A percentile compares a stretch with the other conserved stretches of the same genome.
Evolutionary conservation across 2,329 filamentous ascomycete species (phyloP).

Genomic region (Bipolaris sorokiniana): DNA sequence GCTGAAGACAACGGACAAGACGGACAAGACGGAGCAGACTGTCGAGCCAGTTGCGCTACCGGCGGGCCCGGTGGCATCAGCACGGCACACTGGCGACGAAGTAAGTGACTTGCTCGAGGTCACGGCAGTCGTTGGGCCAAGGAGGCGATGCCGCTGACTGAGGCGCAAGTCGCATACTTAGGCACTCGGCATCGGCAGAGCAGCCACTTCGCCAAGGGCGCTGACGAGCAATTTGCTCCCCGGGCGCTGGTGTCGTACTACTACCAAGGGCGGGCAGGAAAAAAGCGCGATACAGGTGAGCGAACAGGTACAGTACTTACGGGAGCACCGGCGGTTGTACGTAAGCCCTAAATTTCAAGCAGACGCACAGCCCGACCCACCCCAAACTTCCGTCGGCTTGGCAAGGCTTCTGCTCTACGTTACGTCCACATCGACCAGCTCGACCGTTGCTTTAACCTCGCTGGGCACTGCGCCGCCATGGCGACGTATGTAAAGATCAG

Average conservation of each 20-base stretch:
- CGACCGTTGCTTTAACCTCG: not conserved
- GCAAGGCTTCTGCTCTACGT: not conserved
- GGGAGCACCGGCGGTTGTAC: slow-evolving; percentile 1
- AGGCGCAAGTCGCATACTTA: too few species aligned
- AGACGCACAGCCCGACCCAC: not conserved
- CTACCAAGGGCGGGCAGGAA: not conserved
- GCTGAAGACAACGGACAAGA: not conserved
- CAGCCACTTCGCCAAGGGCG: too few species aligned
- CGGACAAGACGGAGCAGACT: not conserved
- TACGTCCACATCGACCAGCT: not conserved
- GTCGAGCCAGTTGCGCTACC: slow-evolving; percentile 12
- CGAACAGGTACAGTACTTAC: not conserved
- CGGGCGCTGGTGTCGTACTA: too few species aligned
- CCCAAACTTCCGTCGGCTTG: not conserved
- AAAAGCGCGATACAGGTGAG: not conserved
- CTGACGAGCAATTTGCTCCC: too few species aligned
- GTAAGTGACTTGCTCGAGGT: not conserved
- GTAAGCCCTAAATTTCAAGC: slow-evolving; percentile 12
- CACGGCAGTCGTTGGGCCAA: too few species aligned
- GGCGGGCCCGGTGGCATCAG: slow-evolving; percentile 11
- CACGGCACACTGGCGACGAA: slow-evolving; percentile 2
- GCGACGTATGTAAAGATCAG: not conserved
- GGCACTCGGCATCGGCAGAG: too few species aligned
- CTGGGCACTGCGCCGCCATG: not conserved
- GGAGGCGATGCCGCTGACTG: too few species aligned